A percentile compares a stretch with the other conserved stretches of the same genome.
Evolutionary conservation across 768 basidiomycete species (phyloP).

Genomic region (Collybiopsis confluens): DNA sequence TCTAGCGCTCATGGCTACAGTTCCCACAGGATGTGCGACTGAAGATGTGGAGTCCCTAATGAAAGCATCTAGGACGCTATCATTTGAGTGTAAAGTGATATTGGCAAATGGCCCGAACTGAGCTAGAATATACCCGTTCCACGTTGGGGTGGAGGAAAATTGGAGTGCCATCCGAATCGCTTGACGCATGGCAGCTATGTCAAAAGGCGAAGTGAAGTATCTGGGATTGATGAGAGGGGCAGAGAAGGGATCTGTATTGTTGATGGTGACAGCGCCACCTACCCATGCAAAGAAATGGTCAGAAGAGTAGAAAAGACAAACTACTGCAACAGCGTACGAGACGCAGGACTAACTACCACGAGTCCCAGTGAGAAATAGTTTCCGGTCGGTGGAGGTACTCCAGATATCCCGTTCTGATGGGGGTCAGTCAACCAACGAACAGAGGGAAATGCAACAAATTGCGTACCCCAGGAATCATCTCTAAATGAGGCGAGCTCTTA

Average conservation of each 20-base stretch:
- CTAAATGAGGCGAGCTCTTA: constrained; percentile 15
- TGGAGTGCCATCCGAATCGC: constrained; percentile 19
- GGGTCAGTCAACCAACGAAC: background rate
- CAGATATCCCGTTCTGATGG: constrained; percentile 5
- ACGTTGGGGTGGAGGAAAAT: constrained; percentile 23
- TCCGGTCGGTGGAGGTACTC: constrained; percentile 7
- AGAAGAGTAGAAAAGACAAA: background rate
- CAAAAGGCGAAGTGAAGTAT: constrained; percentile 17
- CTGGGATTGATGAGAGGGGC: constrained; percentile 24
- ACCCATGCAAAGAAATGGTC: background rate
- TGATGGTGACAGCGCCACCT: constrained; percentile 25
- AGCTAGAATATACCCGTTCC: constrained; percentile 22
- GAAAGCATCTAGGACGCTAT: constrained; percentile 17
- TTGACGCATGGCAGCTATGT: constrained; percentile 23
- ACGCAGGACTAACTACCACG: constrained; percentile 11
- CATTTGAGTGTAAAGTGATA: constrained; percentile 19
- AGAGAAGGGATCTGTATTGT: constrained; percentile 21
- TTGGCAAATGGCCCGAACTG: constrained; percentile 16
- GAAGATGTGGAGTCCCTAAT: constrained; percentile 17
- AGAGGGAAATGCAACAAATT: background rate
- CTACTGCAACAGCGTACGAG: constrained; percentile 4
- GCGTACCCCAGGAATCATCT: constrained; percentile 16
- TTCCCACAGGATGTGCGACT: constrained; percentile 24
- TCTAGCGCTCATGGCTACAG: constrained; percentile 24
- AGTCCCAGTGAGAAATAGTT: constrained; percentile 11